phyloP scores from a whole-genome alignment of 139 green algal species.

The Mesotaenium endlicherianum region DNA sequence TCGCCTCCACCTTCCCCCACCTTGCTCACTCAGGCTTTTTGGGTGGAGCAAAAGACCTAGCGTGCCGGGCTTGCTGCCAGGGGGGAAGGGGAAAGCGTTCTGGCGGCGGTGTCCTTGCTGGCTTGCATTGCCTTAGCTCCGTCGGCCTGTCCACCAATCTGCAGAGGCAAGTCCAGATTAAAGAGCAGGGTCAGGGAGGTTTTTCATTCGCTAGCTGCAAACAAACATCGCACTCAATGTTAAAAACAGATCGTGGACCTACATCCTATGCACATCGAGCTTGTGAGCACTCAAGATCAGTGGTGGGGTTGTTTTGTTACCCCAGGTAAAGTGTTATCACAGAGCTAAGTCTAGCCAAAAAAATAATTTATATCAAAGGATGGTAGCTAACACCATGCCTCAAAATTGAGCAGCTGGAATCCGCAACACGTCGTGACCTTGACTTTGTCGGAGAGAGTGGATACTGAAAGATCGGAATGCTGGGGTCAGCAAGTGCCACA shows the following conservation, averaged over 20 bases:
- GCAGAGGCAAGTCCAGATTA: not conserved
- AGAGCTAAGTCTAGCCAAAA: no score
- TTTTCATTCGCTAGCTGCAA: not conserved
- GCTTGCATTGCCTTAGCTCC: constrained; percentile 68
- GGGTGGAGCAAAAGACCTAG: no score
- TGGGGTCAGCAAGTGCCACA: no score
- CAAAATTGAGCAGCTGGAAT: no score
- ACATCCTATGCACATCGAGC: not conserved
- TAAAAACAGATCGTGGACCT: not conserved
- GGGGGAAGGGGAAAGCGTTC: not conserved
- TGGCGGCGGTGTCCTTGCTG: not conserved
- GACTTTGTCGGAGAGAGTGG: no score
- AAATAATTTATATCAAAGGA: no score
- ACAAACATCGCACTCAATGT: not conserved
- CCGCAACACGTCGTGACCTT: no score
- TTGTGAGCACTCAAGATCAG: not conserved
- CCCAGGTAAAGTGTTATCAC: not conserved
- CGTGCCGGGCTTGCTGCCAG: constrained; percentile 13
- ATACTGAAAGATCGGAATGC: no score
- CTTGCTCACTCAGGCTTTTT: no score
- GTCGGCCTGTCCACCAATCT: constrained; percentile 82
- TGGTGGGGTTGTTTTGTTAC: not conserved
- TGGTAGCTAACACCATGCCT: no score
- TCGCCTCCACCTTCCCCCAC: no score
- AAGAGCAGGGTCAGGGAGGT: not conserved